Evolutionary conservation across 305 asterid genomes (phyloP), one percentile per base, ranked within the genome.

Genomic region (Striga hermonthica): DNA sequence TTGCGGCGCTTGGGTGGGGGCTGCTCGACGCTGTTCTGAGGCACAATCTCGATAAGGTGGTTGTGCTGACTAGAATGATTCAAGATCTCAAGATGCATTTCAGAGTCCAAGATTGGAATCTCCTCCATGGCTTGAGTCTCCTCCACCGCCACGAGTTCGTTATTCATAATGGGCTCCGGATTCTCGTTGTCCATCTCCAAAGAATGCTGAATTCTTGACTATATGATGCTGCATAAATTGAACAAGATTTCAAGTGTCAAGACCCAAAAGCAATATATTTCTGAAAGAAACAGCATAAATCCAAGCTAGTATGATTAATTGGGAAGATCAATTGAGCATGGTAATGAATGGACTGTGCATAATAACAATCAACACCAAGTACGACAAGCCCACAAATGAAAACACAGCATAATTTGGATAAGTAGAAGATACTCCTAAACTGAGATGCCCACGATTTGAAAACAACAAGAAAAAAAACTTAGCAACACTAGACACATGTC

Each of bases 1-100:
- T 90, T 93, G 76, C 99, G 74, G 35, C 96, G 92, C 78, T 84
- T 93, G 60, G 79, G 76, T 13, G 87, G 90, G 35, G 62, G 95
- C 40, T 54, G 68, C 65, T 82, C 94, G 1, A 70, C 53, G 40
- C 72, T 67, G 70, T 41, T 57, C 8, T 56, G 73, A 13, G 73
- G 85, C 28, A 22, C 31, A 2, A 68, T 58, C 67, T 80, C 86
- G 12, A 65, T 62, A 2, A 22, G 31, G 52, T 68, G 76, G 74
- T 66, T 59, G 44, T 78, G 80, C 68, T 80, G 77, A 55, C 72
- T 22, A 0, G 31, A 2, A 22, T 22, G 72, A 7, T 86, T 93
- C 2, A 73, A 65, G 41, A 72, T 60, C 77, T 83, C 85, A 0
- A 82, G 80, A 60, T 81, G 82, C 86, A 80, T 71, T 3, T 81